phyloP scores from a whole-genome alignment of 2,329 filamentous ascomycete genomes.

The Exophiala aquamarina region DNA sequence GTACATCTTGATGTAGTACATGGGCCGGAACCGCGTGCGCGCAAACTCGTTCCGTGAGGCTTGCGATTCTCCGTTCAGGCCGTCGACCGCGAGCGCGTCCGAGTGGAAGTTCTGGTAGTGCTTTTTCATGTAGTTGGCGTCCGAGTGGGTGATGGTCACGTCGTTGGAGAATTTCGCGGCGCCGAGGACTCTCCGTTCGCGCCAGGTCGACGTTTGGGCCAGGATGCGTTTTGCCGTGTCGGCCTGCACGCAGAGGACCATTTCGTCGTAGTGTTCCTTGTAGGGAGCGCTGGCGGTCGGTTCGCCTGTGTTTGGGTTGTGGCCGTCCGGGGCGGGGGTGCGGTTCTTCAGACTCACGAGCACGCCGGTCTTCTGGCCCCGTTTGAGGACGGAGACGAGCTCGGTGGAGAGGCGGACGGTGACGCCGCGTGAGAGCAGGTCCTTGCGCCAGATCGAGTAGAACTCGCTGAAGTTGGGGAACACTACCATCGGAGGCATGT shows the following conservation, averaged over 20 bases:
- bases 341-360: slow-evolving; percentile 38
- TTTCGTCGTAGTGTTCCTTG: slow-evolving; percentile 56
- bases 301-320: slow-evolving; percentile 24
- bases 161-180: slow-evolving; percentile 66
- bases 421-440: slow-evolving; percentile 54
- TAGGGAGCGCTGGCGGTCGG: slow-evolving; percentile 30
- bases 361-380: slow-evolving; percentile 51
- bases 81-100: slow-evolving; percentile 32
- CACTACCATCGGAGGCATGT: slow-evolving; percentile 58
- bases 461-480: slow-evolving; percentile 61
- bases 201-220: slow-evolving; percentile 52
- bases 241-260: slow-evolving; percentile 58
- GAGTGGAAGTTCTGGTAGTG: slow-evolving; percentile 29
- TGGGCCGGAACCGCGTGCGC: slow-evolving; percentile 52
- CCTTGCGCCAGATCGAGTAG: slow-evolving; percentile 56
- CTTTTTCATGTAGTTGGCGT: slow-evolving; percentile 57
- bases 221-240: slow-evolving; percentile 58
- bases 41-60: slow-evolving; percentile 30
- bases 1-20: slow-evolving; percentile 63
- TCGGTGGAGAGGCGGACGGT: slow-evolving; percentile 57
- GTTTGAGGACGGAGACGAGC: slow-evolving; percentile 49
- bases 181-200: slow-evolving; percentile 68
- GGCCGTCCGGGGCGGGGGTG: slow-evolving; percentile 22
- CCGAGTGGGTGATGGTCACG: slow-evolving; percentile 61
- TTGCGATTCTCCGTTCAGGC: slow-evolving; percentile 19